Percentiles rank a stretch among this genome's conserved stretches.
phyloP scores from a whole-genome alignment of 75 land plant genomes.

The Pinus taeda region DNA sequence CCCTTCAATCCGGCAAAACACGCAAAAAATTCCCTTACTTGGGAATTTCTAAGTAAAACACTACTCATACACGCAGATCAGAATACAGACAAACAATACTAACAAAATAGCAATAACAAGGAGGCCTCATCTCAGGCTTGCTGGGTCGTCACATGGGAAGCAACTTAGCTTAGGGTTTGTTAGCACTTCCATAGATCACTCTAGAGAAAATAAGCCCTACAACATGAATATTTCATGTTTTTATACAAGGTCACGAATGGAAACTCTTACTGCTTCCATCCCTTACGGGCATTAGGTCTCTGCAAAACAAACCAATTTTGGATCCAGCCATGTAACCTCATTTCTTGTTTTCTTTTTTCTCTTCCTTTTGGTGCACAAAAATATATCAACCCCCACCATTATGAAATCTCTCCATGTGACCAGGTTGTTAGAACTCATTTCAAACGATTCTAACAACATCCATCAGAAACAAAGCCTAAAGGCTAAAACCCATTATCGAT shows the following conservation, averaged over 20 bases:
- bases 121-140: too few relatives aligned
- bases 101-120: not conserved
- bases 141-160: not conserved
- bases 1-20: conserved; percentile 3
- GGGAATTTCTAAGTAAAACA: not conserved
- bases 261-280: not conserved
- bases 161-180: not conserved
- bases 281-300: too few relatives aligned
- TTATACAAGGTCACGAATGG: not conserved
- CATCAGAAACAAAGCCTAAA: not conserved
- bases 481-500: not conserved
- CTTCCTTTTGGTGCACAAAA: too few relatives aligned
- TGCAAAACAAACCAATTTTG: too few relatives aligned
- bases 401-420: too few relatives aligned
- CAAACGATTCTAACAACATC: not conserved
- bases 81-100: not conserved
- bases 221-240: not conserved
- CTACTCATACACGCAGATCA: too few relatives aligned
- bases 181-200: not conserved
- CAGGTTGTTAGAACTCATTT: not conserved
- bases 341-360: too few relatives aligned
- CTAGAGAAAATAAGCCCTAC: not conserved
- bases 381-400: too few relatives aligned
- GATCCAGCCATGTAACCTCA: too few relatives aligned
- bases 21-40: not conserved